Conservation (phyloP, 2,329 filamentous ascomycete genomes). For the Paraphoma sp. region DNA sequence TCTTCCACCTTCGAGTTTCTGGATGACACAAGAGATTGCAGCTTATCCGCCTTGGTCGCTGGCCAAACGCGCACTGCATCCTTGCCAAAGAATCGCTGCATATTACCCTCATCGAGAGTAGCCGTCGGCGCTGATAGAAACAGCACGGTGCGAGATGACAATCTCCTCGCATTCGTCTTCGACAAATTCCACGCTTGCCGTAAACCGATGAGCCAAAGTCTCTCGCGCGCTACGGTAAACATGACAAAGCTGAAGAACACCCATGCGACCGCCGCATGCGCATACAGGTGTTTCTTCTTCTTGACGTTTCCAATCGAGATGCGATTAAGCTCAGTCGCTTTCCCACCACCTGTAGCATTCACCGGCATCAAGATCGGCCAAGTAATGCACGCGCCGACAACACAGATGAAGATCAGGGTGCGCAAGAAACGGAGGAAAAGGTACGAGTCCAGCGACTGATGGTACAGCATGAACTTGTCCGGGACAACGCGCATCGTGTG, state of each 20-base stretch:
- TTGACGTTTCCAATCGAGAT: conserved; percentile 80
- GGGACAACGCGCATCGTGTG: conserved; percentile 60
- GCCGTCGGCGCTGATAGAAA: conserved; percentile 82
- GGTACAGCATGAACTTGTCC: conserved; percentile 83
- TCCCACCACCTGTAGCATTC: conserved; percentile 80
- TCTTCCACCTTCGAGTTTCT: conserved; percentile 81
- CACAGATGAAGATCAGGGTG: conserved; percentile 76
- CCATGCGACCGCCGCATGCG: conserved; percentile 81
- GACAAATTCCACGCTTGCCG: conserved; percentile 91
- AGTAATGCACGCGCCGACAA: conserved; percentile 82
- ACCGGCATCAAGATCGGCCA: conserved; percentile 90
- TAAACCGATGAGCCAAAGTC: conserved; percentile 89
- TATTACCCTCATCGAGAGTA: conserved; percentile 77
- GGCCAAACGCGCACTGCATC: conserved; percentile 87
- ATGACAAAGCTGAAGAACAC: conserved; percentile 86
- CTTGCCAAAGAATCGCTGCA: conserved; percentile 81
- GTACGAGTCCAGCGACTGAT: conserved; percentile 91
- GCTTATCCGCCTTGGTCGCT: conserved; percentile 74
- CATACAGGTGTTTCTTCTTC: conserved; percentile 71
- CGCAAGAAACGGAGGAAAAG: conserved; percentile 89
- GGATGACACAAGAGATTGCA: conserved; percentile 82
- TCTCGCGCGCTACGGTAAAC: conserved; percentile 85
- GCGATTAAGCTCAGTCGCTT: conserved; percentile 71
- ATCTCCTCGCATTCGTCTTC: conserved; percentile 80
- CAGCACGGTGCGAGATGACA: conserved; percentile 89